Base-by-base conservation (phyloP, 176 grass and related monocot species). In the Musa schizocarpa region DNA sequence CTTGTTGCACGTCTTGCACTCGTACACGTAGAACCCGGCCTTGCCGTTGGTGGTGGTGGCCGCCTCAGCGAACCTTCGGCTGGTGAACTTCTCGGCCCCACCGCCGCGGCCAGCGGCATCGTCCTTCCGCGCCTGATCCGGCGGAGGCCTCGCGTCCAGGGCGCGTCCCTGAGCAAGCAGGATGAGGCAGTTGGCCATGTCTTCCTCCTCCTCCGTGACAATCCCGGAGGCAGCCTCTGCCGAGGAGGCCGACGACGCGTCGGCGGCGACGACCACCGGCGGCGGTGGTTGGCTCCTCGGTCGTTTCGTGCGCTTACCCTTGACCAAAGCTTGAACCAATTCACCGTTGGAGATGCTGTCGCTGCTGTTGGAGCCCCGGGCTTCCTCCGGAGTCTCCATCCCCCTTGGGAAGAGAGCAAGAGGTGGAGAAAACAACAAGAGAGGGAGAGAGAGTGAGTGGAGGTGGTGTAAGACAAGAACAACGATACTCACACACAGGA, bases 1-100 rank as follows among this genome's bases (percentile, higher is more conserved):
- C 82, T 89, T 96, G 85, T 69, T 87, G 81, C 92, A 96, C 12
- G 92, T 96, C 89, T 76, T 87, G 87, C 92, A 96, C 85, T 96
- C 87, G 56, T 96, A 96, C 1, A 88, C 82, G 80, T 80, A 84
- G 80, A 87, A 85, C 4, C 77, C 75, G 11, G 74, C 29, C 4
- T 55, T 71, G 52, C 74, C 27, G 54, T 17, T 14, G 75, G 50
- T 72, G 5, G 19, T 69, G 2, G 63, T 69, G 14, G 67, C 67
- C 14, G 67, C 87, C 2, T 83, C 81, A 9, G 67, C 48, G 67
- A 69, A 69, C 11, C 88, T 84, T 11, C 87, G 81, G 78, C 78
- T 89, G 12, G 65, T n/a, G 78, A 84, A 81, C 75, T 80, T 89
- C 29, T 43, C 69, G 72, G 82, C 72, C 78, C 69, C 80, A 10